Evolutionary conservation across 2,329 filamentous ascomycete species (phyloP).

Genomic region (Pezicula radicicola): DNA sequence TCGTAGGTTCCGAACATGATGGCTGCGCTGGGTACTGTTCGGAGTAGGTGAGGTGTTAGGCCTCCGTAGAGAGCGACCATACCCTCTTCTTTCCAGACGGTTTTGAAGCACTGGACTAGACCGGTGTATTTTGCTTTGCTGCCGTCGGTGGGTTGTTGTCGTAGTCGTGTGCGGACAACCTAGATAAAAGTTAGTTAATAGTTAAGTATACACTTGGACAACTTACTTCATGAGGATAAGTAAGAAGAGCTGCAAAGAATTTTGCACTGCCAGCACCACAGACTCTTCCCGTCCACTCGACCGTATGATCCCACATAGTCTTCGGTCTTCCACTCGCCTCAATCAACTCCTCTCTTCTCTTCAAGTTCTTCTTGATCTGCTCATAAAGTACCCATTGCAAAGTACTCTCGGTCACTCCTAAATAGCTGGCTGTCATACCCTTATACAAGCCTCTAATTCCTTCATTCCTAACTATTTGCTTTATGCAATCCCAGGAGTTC

Average conservation of each 20-base stretch:
- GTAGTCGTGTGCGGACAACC: conserved; percentile 79
- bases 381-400: conserved; percentile 95
- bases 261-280: conserved; percentile 82
- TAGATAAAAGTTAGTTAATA: conserved; percentile 27
- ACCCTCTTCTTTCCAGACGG: conserved; percentile 86
- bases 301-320: conserved; percentile 69
- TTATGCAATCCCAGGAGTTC: conserved; percentile 85
- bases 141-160: conserved; percentile 74
- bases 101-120: conserved; percentile 81
- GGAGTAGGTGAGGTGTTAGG: conserved; percentile 84
- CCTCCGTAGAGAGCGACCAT: conserved; percentile 85
- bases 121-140: conserved; percentile 83
- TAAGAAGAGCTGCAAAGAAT: conserved; percentile 76
- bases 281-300: conserved; percentile 77
- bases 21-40: conserved; percentile 86
- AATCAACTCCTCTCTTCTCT: conserved; percentile 57
- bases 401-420: conserved; percentile 87
- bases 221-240: conserved; percentile 87
- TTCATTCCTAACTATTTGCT: conserved; percentile 77
- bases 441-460: conserved; percentile 82
- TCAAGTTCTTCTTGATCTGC: conserved; percentile 78
- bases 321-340: conserved; percentile 57
- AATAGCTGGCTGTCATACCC: conserved; percentile 85
- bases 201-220: not conserved
- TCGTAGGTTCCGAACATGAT: conserved; percentile 92